These are phyloP conservation scores for Xylaria sp. DNA, from an alignment of 2,329 filamentous ascomycete genomes.

Conservation along the genomic window DNA sequence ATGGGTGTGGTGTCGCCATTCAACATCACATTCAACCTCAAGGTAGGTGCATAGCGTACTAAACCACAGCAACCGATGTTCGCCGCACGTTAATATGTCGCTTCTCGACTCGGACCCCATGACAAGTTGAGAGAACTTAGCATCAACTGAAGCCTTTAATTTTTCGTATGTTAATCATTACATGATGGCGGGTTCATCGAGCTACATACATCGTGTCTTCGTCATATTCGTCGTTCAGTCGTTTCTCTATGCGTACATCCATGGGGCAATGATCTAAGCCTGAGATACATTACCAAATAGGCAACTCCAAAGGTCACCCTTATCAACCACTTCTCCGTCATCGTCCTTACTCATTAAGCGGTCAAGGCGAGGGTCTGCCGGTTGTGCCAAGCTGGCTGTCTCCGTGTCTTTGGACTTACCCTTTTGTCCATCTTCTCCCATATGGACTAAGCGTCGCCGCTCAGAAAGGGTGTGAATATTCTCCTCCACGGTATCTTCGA, in stretches of 20 bases:
- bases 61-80: not conserved
- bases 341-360: conserved; percentile 77
- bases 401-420: conserved; percentile 68
- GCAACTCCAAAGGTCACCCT: conserved; percentile 87
- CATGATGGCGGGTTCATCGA: not conserved
- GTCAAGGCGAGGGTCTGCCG: conserved; percentile 77
- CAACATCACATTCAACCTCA: not conserved
- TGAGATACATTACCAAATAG: conserved; percentile 74
- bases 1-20: not conserved
- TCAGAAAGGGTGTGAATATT: conserved; percentile 91
- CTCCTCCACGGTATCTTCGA: conserved; percentile 92
- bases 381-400: conserved; percentile 83
- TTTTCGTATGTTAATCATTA: not conserved
- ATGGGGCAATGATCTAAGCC: conserved; percentile 34
- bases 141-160: not conserved
- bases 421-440: conserved; percentile 58
- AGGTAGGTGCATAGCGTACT: not conserved
- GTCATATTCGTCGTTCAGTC: conserved; percentile 2
- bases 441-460: conserved; percentile 79
- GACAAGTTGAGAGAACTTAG: not conserved
- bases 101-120: not conserved
- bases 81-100: not conserved
- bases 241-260: not conserved
- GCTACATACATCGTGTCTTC: not conserved
- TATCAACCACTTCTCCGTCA: conserved; percentile 80